Base-by-base conservation (phyloP, 75 land plant genomes). In the Azolla pinnata region DNA sequence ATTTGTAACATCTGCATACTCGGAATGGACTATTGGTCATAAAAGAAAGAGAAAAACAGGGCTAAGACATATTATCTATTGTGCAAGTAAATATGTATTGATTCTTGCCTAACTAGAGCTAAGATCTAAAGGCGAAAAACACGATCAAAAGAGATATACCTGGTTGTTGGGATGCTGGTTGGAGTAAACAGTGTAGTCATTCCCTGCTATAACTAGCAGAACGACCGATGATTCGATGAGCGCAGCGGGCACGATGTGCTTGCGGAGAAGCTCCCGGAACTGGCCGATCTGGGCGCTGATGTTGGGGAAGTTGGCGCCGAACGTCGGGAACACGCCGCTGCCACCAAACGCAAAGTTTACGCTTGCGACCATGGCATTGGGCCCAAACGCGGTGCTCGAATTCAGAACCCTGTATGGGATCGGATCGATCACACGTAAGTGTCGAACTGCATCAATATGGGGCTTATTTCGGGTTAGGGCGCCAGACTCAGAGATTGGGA, bases 291-390 rank as follows among this genome's bases (percentile, higher is more conserved):
- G 87, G 25, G 25, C 33, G 0, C 68, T 66, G 59, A 79, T 56
- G 33, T 74, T 77, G 1, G 75, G 68, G 14, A 65, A 25, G 18
- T 56, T 34, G 9, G 29, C 14, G 23, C 56, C 65, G 33, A 56
- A 33, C 2, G 80, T 80, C 33, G 77, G 56, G 47, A 77, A 80
- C 23, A 77, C 78, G 17, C 83, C 87, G 0, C 79, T 63, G 25
- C 83, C 83, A 29, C 72, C 83, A 20, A 60, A 63, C 18, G 87
- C 83, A 64, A 83, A 83, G 48, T 83, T 80, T 47, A 80, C 65
- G 5, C 87, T 83, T 14, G 65, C 31, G 44, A 81, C 84, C 82
- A 0, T 79, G 32, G 10, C 74, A 79, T 26, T 81, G 83, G 1
- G 82, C 51, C 51, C 74, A 50, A 35, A 81, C 68, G 14, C 67